Evolutionary conservation across 768 basidiomycete genomes (phyloP), one percentile per base, ranked within the genome.

Genomic region (Xanthoconium purpureum): DNA sequence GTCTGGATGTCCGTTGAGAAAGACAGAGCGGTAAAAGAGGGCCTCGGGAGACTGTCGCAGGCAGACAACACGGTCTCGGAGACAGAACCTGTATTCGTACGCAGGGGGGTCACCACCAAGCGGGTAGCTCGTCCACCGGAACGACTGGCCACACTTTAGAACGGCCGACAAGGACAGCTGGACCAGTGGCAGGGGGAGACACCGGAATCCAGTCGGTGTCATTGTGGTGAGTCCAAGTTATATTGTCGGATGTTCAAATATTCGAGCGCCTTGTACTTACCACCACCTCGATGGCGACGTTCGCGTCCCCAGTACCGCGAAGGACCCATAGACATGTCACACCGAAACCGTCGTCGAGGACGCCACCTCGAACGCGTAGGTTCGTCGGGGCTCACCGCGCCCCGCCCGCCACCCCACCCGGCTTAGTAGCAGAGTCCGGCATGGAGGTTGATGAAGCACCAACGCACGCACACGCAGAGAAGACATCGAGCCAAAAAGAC

Each of bases 41-140:
- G 78, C 76, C 47, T 84, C 80, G 10, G 67, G 57, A 6, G 85
- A 80, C 72, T 94, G 93, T 55, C 89, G 80, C 28, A 94, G 77
- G 67, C 93, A 93, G 24, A 95, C 79, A 28, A 94, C 86, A 39
- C 93, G 87, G 64, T 95, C 93, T 47, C 77, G 79, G 36, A 94
- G 78, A 69, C 89, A 91, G 36, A 92, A 74, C 7, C 89, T 83
- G 68, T 91, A 94, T 71, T 94, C 93, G 17, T 82, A 74, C n/a
- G 74, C 69, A 15, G 70, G 64, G 15, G 44, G 52, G 12, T 39
- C 57, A 13, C 63, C 50, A 20, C 55, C 55, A n/a, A 61, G 38
- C 17, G 66, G 78, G 51, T 81, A 72, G 8, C 75, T 78, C 38
- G 81, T 78, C 92, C 94, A 95, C 30, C 91, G 84, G 70, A 94